phyloP scores from a whole-genome alignment of 108 stramenopile species.

The Nitzschia sp. region DNA sequence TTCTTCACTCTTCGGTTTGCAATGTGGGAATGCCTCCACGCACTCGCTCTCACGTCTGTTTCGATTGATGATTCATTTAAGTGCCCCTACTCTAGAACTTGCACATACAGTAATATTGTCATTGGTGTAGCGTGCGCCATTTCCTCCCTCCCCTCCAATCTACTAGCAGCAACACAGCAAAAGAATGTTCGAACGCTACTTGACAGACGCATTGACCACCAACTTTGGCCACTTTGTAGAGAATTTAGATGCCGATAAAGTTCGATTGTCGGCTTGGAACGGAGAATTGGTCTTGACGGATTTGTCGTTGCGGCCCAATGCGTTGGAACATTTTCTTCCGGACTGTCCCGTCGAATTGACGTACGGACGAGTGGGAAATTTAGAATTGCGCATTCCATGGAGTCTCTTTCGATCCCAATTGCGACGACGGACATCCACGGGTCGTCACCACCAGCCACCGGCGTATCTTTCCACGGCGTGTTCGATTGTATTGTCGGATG shows the following conservation, averaged over 20 bases:
- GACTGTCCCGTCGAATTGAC: conserved; percentile 57
- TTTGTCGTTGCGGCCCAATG: conserved; percentile 49
- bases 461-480: conserved; percentile 16
- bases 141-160: no score
- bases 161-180: no score
- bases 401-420: conserved; percentile 39
- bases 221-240: conserved; percentile 70
- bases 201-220: conserved; percentile 55
- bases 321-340: conserved; percentile 38
- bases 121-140: no score
- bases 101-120: no score
- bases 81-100: no score
- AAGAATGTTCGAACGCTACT: conserved; percentile 72
- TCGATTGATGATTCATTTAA: no score
- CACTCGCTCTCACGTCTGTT: no score
- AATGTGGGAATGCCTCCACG: no score
- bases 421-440: conserved; percentile 11
- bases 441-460: no score
- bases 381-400: conserved; percentile 72
- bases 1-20: no score
- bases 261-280: conserved; percentile 66
- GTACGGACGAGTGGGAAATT: conserved; percentile 58
- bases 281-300: conserved; percentile 62
- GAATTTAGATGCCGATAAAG: conserved; percentile 57
- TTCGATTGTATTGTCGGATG: conserved; percentile 66